Percentiles rank a stretch among this genome's conserved stretches.
Evolutionary conservation across 208 protist genomes (phyloP).

Genomic region (Wallacemonas collosoma): DNA sequence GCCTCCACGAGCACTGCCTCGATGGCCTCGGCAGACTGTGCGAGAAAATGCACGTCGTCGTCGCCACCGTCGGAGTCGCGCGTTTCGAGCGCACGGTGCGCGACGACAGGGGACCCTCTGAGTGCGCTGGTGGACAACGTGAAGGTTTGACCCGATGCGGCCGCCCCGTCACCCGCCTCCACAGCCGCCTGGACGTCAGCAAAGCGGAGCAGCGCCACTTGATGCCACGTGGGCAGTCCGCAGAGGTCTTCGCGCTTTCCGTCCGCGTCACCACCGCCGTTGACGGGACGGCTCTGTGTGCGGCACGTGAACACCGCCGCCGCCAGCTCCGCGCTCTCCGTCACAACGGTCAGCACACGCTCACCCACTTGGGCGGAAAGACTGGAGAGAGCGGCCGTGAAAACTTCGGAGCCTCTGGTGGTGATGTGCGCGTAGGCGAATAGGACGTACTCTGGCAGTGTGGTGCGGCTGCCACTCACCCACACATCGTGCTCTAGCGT

Average conservation of each 20-base stretch:
- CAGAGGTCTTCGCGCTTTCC: too few relatives aligned
- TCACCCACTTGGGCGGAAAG: slow-evolving; percentile 32
- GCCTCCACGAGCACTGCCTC: not conserved
- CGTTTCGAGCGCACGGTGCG: not conserved
- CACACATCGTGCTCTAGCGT: slow-evolving; percentile 14
- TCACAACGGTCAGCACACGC: slow-evolving; percentile 31
- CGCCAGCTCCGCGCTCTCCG: slow-evolving; percentile 36
- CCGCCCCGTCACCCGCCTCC: not conserved
- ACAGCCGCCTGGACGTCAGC: not conserved
- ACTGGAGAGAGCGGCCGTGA: slow-evolving; percentile 35
- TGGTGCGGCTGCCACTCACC: not conserved
- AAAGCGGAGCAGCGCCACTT: not conserved
- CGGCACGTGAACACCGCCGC: slow-evolving; percentile 20
- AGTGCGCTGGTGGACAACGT: slow-evolving; percentile 6
- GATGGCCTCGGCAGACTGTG: not conserved
- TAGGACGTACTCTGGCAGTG: slow-evolving; percentile 21
- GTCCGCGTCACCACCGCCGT: too few relatives aligned
- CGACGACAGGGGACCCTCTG: not conserved
- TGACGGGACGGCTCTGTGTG: too few relatives aligned
- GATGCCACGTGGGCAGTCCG: not conserved
- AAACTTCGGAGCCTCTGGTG: slow-evolving; percentile 30
- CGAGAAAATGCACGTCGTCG: slow-evolving; percentile 4
- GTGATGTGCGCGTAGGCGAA: slow-evolving; percentile 36
- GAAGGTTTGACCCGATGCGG: not conserved
- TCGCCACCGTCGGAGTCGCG: not conserved